These are phyloP conservation scores for Aspergillus pseudoterreus DNA, from an alignment of 2,329 filamentous ascomycete genomes.

Conservation along the genomic window DNA sequence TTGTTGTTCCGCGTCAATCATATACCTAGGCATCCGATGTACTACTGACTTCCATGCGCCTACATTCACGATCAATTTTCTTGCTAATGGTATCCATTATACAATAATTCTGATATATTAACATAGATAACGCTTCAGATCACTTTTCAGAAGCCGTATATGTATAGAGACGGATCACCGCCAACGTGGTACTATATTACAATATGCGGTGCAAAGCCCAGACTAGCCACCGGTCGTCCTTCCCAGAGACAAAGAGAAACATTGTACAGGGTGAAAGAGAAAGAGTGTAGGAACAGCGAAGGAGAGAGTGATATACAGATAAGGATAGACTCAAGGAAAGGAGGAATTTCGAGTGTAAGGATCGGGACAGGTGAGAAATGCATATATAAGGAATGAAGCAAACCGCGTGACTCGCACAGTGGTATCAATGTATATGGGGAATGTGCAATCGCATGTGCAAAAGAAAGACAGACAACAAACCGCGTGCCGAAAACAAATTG, in stretches of 20 bases:
- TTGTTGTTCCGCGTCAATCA: constrained; percentile 21
- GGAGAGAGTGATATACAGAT: constrained; percentile 7
- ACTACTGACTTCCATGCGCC: too few relatives aligned
- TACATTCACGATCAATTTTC: too few relatives aligned
- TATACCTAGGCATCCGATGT: background rate
- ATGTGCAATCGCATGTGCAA: constrained; percentile 18
- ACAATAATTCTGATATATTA: too few relatives aligned
- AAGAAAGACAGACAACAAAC: constrained; percentile 21
- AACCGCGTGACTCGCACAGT: constrained; percentile 31
- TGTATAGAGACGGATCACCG: constrained; percentile 18
- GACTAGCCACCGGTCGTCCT: constrained; percentile 19
- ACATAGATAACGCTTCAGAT: constrained; percentile 2
- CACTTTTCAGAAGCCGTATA: constrained; percentile 14
- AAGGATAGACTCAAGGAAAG: constrained; percentile 19
- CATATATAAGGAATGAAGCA: constrained; percentile 21
- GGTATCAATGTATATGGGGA: constrained; percentile 23
- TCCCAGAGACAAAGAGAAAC: constrained; percentile 19
- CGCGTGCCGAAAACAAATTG: constrained; percentile 26
- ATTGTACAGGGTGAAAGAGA: constrained; percentile 18
- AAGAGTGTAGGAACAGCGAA: constrained; percentile 1
- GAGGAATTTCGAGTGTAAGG: constrained; percentile 8
- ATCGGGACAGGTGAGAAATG: constrained; percentile 9
- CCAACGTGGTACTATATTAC: constrained; percentile 30
- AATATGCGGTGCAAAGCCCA: constrained; percentile 20
- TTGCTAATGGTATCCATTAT: too few relatives aligned